Evolutionary conservation across 2,329 filamentous ascomycete species (phyloP).

Genomic region (Sarocladium brachiariae): DNA sequence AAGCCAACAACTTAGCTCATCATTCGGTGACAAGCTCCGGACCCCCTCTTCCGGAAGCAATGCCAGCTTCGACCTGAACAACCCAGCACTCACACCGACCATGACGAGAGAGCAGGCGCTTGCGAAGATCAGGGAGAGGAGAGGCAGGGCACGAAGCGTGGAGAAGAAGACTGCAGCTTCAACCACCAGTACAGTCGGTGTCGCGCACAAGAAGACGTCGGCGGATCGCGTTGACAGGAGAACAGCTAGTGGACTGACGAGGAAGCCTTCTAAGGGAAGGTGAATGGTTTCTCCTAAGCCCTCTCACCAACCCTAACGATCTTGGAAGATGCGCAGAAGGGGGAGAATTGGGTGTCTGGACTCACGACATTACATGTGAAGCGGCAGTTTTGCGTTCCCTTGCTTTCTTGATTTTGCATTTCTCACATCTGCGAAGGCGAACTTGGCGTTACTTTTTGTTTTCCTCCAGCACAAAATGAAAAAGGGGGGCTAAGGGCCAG

Average conservation of each 20-base stretch:
- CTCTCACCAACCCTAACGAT: no score
- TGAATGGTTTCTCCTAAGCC: neutral
- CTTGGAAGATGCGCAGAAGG: neutral
- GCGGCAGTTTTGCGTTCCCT: conserved; percentile 6
- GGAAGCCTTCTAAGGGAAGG: conserved; percentile 17
- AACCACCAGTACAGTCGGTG: conserved; percentile 10
- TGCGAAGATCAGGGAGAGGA: conserved; percentile 65
- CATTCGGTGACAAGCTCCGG: conserved; percentile 37
- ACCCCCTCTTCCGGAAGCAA: conserved; percentile 35
- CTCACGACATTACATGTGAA: neutral
- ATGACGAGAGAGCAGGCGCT: conserved; percentile 70
- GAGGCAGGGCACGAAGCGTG: conserved; percentile 64
- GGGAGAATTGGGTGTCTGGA: neutral
- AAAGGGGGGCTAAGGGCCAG: no score
- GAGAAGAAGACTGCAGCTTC: conserved; percentile 55
- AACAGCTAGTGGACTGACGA: conserved; percentile 42
- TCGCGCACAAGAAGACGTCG: conserved; percentile 44
- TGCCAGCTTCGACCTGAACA: conserved; percentile 43
- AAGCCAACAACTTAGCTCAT: conserved; percentile 27
- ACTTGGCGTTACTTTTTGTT: conserved; percentile 2
- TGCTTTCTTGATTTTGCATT: neutral
- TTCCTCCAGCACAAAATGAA: no score
- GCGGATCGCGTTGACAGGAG: conserved; percentile 37
- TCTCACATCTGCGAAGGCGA: conserved; percentile 7
- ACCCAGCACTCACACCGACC: conserved; percentile 56